These are phyloP conservation scores for Spathaspora hagerdaliae DNA, from an alignment of 805 yeast species.

Conservation along the genomic window DNA sequence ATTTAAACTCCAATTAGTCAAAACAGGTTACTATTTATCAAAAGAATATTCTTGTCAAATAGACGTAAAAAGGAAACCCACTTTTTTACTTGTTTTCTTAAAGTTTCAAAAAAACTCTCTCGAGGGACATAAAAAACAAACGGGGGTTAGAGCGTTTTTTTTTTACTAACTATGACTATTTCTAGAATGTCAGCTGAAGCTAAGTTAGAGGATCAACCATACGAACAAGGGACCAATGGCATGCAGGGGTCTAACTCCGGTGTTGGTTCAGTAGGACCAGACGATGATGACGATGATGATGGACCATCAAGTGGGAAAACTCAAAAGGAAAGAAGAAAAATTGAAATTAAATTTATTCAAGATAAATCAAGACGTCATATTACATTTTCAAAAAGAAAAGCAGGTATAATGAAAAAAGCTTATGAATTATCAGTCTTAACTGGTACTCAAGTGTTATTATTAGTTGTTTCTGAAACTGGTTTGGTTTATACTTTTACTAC, in stretches of 20 bases:
- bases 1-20: too few species aligned
- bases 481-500: constrained; percentile 97
- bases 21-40: too few species aligned
- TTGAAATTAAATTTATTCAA: constrained; percentile 95
- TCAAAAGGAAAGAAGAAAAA: constrained; percentile 71
- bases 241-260: constrained; percentile 6
- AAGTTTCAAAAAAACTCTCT: too few species aligned
- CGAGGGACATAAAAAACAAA: too few species aligned
- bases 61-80: too few species aligned
- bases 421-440: constrained; percentile 94
- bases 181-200: constrained; percentile 35
- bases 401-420: constrained; percentile 99
- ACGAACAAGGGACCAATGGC: constrained; percentile 6
- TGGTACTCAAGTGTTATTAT: constrained; percentile 91
- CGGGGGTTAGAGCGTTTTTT: background rate
- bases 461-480: constrained; percentile 98
- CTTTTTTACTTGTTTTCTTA: too few species aligned
- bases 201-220: constrained; percentile 28
- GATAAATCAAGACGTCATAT: constrained; percentile 97
- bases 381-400: constrained; percentile 96
- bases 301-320: constrained; percentile 44
- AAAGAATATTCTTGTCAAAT: too few species aligned
- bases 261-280: constrained; percentile 19
- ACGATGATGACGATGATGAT: constrained; percentile 53
- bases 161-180: background rate